A percentile compares a stretch with the other conserved stretches of the same genome.
phyloP scores from a whole-genome alignment of 2,329 filamentous ascomycete genomes.

The Fulvia fulva region DNA sequence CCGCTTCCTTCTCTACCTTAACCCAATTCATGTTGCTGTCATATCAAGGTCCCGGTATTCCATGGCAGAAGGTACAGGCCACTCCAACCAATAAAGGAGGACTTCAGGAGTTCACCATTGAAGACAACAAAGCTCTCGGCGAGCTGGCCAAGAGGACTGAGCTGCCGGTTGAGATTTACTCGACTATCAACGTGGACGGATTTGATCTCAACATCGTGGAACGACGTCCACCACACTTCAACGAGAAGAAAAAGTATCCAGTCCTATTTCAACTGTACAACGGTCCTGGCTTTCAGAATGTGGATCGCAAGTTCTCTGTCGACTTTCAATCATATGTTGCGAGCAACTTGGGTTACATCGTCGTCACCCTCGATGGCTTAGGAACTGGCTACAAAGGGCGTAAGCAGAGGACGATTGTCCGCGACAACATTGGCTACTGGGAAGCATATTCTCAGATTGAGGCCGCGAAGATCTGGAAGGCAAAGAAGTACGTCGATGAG shows the following conservation, averaged over 20 bases:
- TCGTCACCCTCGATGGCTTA: conserved; percentile 89
- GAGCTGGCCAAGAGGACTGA: conserved; percentile 70
- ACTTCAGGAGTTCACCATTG: conserved; percentile 54
- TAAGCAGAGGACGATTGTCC: conserved; percentile 73
- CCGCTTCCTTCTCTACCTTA: conserved; percentile 75
- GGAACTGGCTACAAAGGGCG: conserved; percentile 90
- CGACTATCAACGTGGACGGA: conserved; percentile 78
- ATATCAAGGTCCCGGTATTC: conserved; percentile 79
- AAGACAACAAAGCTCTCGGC: conserved; percentile 70
- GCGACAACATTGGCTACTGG: conserved; percentile 77
- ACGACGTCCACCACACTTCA: conserved; percentile 83
- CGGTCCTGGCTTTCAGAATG: conserved; percentile 86
- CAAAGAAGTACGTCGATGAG: conserved; percentile 76
- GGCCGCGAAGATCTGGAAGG: conserved; percentile 77
- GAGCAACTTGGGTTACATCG: conserved; percentile 80
- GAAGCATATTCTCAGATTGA: conserved; percentile 90
- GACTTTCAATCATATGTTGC: conserved; percentile 91
- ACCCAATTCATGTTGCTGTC: conserved; percentile 79
- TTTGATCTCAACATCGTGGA: conserved; percentile 72
- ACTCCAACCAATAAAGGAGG: conserved; percentile 61
- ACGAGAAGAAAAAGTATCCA: conserved; percentile 78
- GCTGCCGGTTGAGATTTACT: conserved; percentile 76
- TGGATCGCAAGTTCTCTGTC: conserved; percentile 73
- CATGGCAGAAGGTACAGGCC: conserved; percentile 85
- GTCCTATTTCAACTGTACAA: conserved; percentile 95